These are phyloP conservation scores for Phytophthora lateralis DNA, from an alignment of 352 stramenopile genomes.

Conservation along the genomic window DNA sequence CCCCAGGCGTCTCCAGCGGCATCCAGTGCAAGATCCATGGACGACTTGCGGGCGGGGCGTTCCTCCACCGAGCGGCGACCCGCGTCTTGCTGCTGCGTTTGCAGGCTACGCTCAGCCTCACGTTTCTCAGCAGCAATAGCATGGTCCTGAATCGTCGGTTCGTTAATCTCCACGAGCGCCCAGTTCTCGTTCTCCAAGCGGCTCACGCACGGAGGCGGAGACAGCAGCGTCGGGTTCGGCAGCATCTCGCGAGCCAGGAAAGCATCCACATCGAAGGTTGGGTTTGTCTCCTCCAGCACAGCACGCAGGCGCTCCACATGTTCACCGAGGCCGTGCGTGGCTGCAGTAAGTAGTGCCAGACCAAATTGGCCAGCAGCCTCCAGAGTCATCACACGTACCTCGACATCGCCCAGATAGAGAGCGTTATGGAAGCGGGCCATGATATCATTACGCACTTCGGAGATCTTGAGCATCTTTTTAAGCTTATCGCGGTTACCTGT, in stretches of 20 bases:
- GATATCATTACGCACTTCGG: constrained; percentile 97
- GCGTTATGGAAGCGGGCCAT: constrained; percentile 99
- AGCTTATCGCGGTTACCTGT: constrained; percentile 99
- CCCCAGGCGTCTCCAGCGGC: constrained; percentile 75
- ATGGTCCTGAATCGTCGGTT: constrained; percentile 87
- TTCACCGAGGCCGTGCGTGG: constrained; percentile 95
- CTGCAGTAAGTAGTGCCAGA: constrained; percentile 96
- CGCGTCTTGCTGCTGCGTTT: constrained; percentile 50
- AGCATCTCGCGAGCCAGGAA: constrained; percentile 76
- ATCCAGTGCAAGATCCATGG: constrained; percentile 78
- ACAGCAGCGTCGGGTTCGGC: constrained; percentile 83
- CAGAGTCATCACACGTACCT: constrained; percentile 95
- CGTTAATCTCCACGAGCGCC: constrained; percentile 96
- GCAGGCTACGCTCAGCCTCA: constrained; percentile 72
- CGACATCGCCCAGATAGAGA: constrained; percentile 96
- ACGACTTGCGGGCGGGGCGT: constrained; percentile 60
- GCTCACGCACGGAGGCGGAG: constrained; percentile 94
- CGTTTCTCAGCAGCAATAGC: constrained; percentile 80
- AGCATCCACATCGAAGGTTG: constrained; percentile 65
- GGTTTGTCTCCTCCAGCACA: constrained; percentile 92
- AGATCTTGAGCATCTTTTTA: constrained; percentile 99
- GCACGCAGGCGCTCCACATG: constrained; percentile 94
- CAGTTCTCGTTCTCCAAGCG: constrained; percentile 96
- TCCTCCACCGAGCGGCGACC: constrained; percentile 46
- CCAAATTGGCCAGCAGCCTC: constrained; percentile 96